phyloP scores from a whole-genome alignment of 768 basidiomycete species.

The Vararia minispora region DNA sequence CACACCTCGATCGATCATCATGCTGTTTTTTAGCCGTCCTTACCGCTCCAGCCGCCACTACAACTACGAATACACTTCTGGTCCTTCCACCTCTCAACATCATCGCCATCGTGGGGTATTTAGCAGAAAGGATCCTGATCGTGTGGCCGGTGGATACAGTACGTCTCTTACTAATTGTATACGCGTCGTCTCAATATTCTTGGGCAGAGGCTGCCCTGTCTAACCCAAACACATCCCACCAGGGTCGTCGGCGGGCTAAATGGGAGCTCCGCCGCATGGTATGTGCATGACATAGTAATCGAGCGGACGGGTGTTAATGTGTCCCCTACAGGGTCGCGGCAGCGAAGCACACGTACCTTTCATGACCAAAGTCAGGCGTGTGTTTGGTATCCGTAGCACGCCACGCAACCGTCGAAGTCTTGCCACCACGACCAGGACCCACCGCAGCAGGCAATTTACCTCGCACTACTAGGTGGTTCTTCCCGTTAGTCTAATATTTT shows the following conservation, averaged over 20 bases:
- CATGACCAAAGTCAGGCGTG: constrained; percentile 40
- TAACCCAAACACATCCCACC: constrained; percentile 38
- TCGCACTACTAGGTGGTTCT: too few relatives aligned
- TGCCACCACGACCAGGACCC: too few relatives aligned
- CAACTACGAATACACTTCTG: background rate
- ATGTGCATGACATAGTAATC: constrained; percentile 10
- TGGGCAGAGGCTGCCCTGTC: constrained; percentile 34
- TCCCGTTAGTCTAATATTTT: too few relatives aligned
- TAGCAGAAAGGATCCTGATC: constrained; percentile 26
- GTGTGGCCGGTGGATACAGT: constrained; percentile 40
- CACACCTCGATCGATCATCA: background rate
- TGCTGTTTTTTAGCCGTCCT: constrained; percentile 7
- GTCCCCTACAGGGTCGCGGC: constrained; percentile 27
- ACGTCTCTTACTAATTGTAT: constrained; percentile 13
- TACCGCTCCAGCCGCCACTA: constrained; percentile 3
- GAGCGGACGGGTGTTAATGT: background rate
- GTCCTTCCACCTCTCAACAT: constrained; percentile 5
- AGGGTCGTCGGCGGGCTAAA: constrained; percentile 36
- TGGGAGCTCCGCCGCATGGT: constrained; percentile 36
- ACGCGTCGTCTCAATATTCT: background rate
- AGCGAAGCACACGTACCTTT: constrained; percentile 33
- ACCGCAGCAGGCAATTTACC: too few relatives aligned
- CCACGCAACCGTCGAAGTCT: constrained; percentile 23
- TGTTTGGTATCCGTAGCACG: constrained; percentile 39
- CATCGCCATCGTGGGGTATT: constrained; percentile 9